Evolutionary conservation across 1,284 basidiomycete genomes (phyloP).

Genomic region (Mycena citricolor): DNA sequence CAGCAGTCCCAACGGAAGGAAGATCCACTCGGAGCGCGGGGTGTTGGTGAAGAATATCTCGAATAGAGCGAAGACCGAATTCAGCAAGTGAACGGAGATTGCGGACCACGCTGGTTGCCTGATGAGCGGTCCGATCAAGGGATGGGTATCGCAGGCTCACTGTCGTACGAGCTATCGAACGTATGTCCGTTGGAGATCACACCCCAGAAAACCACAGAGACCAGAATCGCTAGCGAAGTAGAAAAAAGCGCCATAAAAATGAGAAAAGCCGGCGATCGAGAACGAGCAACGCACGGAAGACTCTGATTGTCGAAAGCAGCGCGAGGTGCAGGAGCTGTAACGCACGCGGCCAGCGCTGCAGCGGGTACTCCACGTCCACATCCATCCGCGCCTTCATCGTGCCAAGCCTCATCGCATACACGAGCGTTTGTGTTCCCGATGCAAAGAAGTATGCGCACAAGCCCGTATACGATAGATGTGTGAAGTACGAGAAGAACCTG

Average conservation of each 20-base stretch:
- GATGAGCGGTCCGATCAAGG: not conserved
- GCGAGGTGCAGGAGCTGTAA: conserved; percentile 59
- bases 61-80: conserved; percentile 55
- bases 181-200: conserved; percentile 46
- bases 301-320: conserved; percentile 50
- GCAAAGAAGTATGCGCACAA: conserved; percentile 64
- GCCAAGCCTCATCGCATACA: conserved; percentile 40
- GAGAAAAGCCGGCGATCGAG: conserved; percentile 8
- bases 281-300: conserved; percentile 51
- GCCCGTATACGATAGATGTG: conserved; percentile 62
- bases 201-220: conserved; percentile 68
- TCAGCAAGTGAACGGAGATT: conserved; percentile 63
- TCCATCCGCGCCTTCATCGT: conserved; percentile 26
- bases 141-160: conserved; percentile 29
- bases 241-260: not conserved
- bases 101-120: conserved; percentile 53
- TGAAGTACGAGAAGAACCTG: conserved; percentile 58
- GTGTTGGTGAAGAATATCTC: conserved; percentile 59
- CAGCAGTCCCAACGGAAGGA: conserved; percentile 46
- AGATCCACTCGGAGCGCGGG: conserved; percentile 52
- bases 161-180: conserved; percentile 36
- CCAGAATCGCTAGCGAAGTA: conserved; percentile 53
- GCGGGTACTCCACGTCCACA: too few relatives aligned
- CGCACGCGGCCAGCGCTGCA: conserved; percentile 55
- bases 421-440: conserved; percentile 52